phyloP scores from a whole-genome alignment of 768 basidiomycete species.

The Lactifluus subvellereus region DNA sequence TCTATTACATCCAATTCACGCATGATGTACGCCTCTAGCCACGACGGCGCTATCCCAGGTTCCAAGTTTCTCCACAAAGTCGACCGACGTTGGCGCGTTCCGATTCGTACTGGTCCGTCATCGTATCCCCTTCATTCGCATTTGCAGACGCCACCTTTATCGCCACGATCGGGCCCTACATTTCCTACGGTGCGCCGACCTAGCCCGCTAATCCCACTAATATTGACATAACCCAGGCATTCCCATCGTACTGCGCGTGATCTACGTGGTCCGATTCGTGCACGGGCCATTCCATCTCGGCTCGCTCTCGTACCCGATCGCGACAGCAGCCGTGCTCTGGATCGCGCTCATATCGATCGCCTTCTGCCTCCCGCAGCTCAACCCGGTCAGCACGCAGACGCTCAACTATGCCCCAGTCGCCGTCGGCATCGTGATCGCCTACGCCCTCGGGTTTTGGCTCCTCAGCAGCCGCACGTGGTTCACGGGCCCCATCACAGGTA shows the following conservation, averaged over 20 bases:
- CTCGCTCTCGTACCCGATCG: slow-evolving; percentile 53
- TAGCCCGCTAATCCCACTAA: not conserved
- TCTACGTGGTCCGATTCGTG: slow-evolving; percentile 53
- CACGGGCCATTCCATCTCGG: slow-evolving; percentile 73
- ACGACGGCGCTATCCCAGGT: slow-evolving; percentile 69
- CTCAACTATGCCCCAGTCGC: slow-evolving; percentile 74
- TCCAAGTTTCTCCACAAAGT: slow-evolving; percentile 63
- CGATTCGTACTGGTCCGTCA: slow-evolving; percentile 56
- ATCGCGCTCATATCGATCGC: slow-evolving; percentile 66
- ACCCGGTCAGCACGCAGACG: slow-evolving; percentile 65
- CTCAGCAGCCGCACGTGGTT: slow-evolving; percentile 71
- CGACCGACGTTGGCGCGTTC: slow-evolving; percentile 50
- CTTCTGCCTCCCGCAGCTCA: slow-evolving; percentile 67
- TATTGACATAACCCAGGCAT: slow-evolving; percentile 37
- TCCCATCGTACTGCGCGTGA: slow-evolving; percentile 61
- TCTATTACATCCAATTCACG: slow-evolving; percentile 73
- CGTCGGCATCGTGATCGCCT: slow-evolving; percentile 62
- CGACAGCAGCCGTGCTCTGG: slow-evolving; percentile 55
- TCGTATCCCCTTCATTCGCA: slow-evolving; percentile 43
- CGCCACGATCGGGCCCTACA: slow-evolving; percentile 71
- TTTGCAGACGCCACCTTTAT: slow-evolving; percentile 53
- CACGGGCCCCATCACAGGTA: slow-evolving; percentile 59
- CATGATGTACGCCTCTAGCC: slow-evolving; percentile 79
- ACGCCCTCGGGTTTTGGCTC: slow-evolving; percentile 63
- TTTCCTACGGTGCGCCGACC: slow-evolving; percentile 54